phyloP scores from a whole-genome alignment of 78 protist genomes.

The Corallochytrium limacisporum region DNA sequence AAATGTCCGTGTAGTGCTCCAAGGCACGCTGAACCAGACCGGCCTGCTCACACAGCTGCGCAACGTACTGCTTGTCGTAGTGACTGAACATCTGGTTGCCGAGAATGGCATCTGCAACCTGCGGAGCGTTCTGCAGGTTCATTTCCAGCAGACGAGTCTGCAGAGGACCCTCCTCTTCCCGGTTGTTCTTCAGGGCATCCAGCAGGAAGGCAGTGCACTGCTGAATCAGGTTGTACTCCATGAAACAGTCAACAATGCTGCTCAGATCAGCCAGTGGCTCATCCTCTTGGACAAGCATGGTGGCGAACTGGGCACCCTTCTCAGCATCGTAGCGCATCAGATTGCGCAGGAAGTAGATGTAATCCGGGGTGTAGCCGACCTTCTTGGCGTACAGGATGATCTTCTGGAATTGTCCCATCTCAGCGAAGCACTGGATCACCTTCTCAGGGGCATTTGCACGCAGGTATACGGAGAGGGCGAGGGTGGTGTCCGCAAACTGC shows the following conservation, averaged over 20 bases:
- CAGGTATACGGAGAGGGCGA: conserved; percentile 83
- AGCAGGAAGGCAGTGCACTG: conserved; percentile 82
- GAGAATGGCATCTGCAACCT: conserved; percentile 92
- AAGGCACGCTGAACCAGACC: conserved; percentile 88
- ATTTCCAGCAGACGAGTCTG: conserved; percentile 95
- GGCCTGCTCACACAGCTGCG: conserved; percentile 91
- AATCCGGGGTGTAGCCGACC: conserved; percentile 68
- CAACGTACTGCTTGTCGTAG: conserved; percentile 81
- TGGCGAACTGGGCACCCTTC: conserved; percentile 75
- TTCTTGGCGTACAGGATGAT: conserved; percentile 76
- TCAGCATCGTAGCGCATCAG: conserved; percentile 54
- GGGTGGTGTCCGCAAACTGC: conserved; percentile 27
- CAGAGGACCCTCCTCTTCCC: conserved; percentile 65
- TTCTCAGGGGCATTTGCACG: conserved; percentile 59
- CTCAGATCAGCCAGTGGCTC: conserved; percentile 40
- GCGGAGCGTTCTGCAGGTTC: conserved; percentile 77
- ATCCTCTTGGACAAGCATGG: conserved; percentile 42
- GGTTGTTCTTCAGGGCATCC: conserved; percentile 77
- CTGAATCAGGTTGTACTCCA: conserved; percentile 58
- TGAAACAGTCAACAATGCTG: conserved; percentile 74
- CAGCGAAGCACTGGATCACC: conserved; percentile 78
- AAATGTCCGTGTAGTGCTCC: conserved; percentile 86
- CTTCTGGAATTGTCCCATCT: conserved; percentile 76
- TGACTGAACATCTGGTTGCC: conserved; percentile 72
- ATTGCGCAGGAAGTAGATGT: conserved; percentile 29